Evolutionary conservation across 2,329 filamentous ascomycete species (phyloP), one percentile per base, ranked within the genome.

Genomic region (Pseudogymnoascus sp.): DNA sequence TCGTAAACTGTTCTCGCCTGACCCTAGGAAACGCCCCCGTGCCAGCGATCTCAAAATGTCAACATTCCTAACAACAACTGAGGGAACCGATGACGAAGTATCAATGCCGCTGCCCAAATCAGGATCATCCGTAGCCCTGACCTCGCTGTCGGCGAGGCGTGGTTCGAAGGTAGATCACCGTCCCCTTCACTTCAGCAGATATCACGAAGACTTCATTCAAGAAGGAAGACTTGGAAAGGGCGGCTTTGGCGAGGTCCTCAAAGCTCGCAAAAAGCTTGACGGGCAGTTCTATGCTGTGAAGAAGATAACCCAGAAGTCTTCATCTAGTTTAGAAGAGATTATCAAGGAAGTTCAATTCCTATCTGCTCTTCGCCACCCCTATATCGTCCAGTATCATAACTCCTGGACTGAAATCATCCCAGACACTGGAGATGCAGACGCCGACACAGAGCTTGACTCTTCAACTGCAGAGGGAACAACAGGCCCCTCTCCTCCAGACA

Each of bases 281-380:
- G 91, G 91, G 0, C 90, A 93, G 64, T 88, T 96, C 47, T 99
- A 97, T 75, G 95, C 95, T 16, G 90, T 99, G 73, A 99, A 99
- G 75, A 97, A 97, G 74, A 95, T 99, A 66, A 91, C 87, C 1
- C 90, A 95, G 69, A 87, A 88, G 61, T 91, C 91, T 0, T 84
- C 89, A 26, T 83, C 87, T 64, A 90, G 89, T 64, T 79, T 97
- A 40, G 93, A 89, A 0, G 90, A 96, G 72, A 87, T 93, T 11
- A 74, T 93, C 26, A 91, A 90, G 63, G 90, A 95, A 74, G 93
- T 97, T 42, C 88, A 93, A 73, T 78, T 97, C 7, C 80, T 99
- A 14, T 96, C 93, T n/a, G 86, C 91, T 65, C 83, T 99, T 64
- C 97, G 96, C 70, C 93, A 97, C 74, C 93, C 93, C 3, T 86